Conservation (phyloP, 2,329 filamentous ascomycete species). For the Xylaria arbuscula region DNA sequence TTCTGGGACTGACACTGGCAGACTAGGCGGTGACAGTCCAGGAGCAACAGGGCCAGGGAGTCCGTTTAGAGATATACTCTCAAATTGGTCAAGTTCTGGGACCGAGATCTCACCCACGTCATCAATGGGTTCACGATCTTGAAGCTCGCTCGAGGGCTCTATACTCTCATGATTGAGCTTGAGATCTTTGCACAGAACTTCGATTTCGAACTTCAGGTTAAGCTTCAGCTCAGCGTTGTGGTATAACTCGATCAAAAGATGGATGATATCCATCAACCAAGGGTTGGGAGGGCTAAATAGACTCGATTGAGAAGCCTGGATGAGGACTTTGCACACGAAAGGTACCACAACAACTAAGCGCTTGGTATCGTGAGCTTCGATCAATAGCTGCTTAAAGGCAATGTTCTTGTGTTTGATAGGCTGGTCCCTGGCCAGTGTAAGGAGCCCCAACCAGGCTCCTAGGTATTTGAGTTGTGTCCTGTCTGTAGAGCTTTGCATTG, state of each 20-base stretch:
- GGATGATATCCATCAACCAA: slow-evolving; percentile 96
- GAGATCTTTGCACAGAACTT: slow-evolving; percentile 93
- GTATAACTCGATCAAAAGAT: slow-evolving; percentile 91
- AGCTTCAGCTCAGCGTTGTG: slow-evolving; percentile 93
- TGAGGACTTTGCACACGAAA: slow-evolving; percentile 95
- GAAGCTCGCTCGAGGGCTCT: slow-evolving; percentile 86
- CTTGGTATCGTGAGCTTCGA: slow-evolving; percentile 94
- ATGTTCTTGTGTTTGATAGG: slow-evolving; percentile 97
- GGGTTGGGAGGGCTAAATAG: slow-evolving; percentile 96
- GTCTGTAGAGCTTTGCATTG: slow-evolving; percentile 85
- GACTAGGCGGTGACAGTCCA: slow-evolving; percentile 80
- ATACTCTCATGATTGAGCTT: slow-evolving; percentile 93
- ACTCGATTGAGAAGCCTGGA: slow-evolving; percentile 84
- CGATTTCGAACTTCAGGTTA: slow-evolving; percentile 98
- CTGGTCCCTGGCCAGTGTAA: slow-evolving; percentile 93
- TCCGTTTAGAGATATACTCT: slow-evolving; percentile 81
- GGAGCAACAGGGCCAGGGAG: slow-evolving; percentile 75
- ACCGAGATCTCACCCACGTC: slow-evolving; percentile 69
- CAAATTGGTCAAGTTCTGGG: slow-evolving; percentile 82
- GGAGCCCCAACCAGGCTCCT: slow-evolving; percentile 89
- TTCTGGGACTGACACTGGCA: slow-evolving; percentile 85
- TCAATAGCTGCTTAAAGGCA: slow-evolving; percentile 93
- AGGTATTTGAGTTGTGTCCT: slow-evolving; percentile 92
- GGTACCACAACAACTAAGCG: slow-evolving; percentile 92
- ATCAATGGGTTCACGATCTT: slow-evolving; percentile 76